Percentiles rank a stretch among this genome's conserved stretches.
Evolutionary conservation across 1,284 basidiomycete genomes (phyloP).

Genomic region (Irpex rosettiformis): DNA sequence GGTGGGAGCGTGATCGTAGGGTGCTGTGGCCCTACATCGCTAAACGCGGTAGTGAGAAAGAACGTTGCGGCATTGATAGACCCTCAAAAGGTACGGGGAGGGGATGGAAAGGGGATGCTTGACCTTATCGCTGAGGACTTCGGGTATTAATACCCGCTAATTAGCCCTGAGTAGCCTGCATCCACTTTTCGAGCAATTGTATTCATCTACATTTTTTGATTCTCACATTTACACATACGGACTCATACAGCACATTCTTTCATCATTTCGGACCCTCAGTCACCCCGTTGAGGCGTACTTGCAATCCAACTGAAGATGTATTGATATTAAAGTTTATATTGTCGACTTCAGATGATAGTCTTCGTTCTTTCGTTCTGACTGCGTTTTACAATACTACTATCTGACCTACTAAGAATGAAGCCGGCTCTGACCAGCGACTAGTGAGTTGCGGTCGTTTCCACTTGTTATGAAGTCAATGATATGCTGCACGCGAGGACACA

Average conservation of each 20-base stretch:
- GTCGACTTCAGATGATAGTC: neutral
- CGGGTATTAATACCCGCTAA: conserved; percentile 40
- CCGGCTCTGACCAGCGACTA: too few relatives aligned
- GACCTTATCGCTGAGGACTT: conserved; percentile 69
- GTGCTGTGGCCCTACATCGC: conserved; percentile 76
- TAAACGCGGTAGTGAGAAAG: conserved; percentile 72
- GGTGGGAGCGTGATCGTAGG: conserved; percentile 64
- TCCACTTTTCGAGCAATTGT: too few relatives aligned
- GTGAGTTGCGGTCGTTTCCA: too few relatives aligned
- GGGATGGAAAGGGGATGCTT: conserved; percentile 62
- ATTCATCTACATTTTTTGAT: neutral
- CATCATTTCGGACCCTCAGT: neutral
- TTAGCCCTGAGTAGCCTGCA: neutral
- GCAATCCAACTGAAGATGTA: neutral
- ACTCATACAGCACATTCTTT: neutral
- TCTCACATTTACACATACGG: neutral
- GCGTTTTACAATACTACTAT: neutral
- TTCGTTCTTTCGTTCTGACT: neutral
- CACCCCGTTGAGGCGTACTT: neutral
- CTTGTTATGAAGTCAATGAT: too few relatives aligned
- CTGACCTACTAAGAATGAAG: too few relatives aligned
- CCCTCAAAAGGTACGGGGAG: conserved; percentile 49
- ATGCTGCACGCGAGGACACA: too few relatives aligned
- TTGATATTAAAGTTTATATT: neutral
- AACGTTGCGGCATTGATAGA: conserved; percentile 62